These are phyloP conservation scores for Mortierella sp. DNA, from an alignment of 371 early-diverging fungal genomes.

Conservation along the genomic window DNA sequence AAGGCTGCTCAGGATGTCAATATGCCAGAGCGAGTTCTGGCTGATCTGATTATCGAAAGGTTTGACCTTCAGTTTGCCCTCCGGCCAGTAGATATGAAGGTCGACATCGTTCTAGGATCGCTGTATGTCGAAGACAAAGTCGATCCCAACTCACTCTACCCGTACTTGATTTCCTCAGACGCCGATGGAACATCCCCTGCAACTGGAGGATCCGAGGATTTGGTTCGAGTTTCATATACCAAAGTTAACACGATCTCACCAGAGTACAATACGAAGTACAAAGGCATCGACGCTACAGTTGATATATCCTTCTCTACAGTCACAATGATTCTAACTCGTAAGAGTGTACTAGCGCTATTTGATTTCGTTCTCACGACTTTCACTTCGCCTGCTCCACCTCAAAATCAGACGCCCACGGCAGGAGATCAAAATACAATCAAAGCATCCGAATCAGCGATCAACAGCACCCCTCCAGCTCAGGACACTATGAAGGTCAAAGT, in stretches of 20 bases:
- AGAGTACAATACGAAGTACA: slow-evolving; percentile 78
- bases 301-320: slow-evolving; percentile 88
- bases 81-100: slow-evolving; percentile 81
- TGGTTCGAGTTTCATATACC: slow-evolving; percentile 82
- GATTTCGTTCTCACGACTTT: slow-evolving; percentile 92
- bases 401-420: slow-evolving; percentile 9
- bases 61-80: slow-evolving; percentile 78
- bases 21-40: slow-evolving; percentile 66
- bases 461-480: slow-evolving; percentile 33
- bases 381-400: slow-evolving; percentile 56
- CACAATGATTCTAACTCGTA: slow-evolving; percentile 86
- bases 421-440: slow-evolving; percentile 13
- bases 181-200: slow-evolving; percentile 57
- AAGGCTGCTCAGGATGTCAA: slow-evolving; percentile 60
- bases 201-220: slow-evolving; percentile 56
- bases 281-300: slow-evolving; percentile 86
- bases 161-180: slow-evolving; percentile 77
- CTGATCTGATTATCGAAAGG: slow-evolving; percentile 79
- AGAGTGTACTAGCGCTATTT: slow-evolving; percentile 87
- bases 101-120: slow-evolving; percentile 79
- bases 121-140: slow-evolving; percentile 85
- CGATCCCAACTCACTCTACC: slow-evolving; percentile 70
- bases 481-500: slow-evolving; percentile 77
- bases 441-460: slow-evolving; percentile 18
- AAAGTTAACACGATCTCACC: slow-evolving; percentile 83